phyloP scores from a whole-genome alignment of 495 filamentous ascomycete species.

The Rhizodiscina lignyota region DNA sequence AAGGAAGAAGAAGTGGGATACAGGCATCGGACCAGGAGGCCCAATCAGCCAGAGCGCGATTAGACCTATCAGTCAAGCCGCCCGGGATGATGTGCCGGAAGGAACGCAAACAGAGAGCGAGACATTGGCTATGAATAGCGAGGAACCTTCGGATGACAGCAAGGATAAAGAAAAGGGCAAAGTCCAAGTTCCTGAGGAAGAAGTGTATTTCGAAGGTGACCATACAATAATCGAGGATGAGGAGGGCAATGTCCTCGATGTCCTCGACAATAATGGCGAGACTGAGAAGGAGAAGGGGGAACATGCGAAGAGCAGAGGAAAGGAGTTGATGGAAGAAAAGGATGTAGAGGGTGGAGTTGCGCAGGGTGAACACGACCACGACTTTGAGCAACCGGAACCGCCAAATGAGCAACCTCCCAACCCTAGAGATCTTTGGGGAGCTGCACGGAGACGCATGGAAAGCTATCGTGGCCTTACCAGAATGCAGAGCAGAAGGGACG shows the following conservation, averaged over 20 bases:
- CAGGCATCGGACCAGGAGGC: slow-evolving; percentile 64
- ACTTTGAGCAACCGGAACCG: too few relatives aligned
- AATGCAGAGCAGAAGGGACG: too few relatives aligned
- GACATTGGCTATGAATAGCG: slow-evolving; percentile 18
- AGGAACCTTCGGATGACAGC: slow-evolving; percentile 10
- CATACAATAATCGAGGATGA: slow-evolving; percentile 72
- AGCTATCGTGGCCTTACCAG: slow-evolving; percentile 6
- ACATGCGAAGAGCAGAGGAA: slow-evolving; percentile 39
- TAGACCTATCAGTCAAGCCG: slow-evolving; percentile 29
- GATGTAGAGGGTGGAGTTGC: slow-evolving; percentile 20
- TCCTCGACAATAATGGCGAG: slow-evolving; percentile 12
- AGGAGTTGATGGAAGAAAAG: slow-evolving; percentile 31
- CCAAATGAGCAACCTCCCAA: too few relatives aligned
- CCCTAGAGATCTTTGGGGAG: slow-evolving; percentile 5
- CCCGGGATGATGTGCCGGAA: neutral
- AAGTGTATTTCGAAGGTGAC: slow-evolving; percentile 62
- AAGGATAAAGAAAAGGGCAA: slow-evolving; percentile 19
- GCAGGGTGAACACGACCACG: slow-evolving; percentile 11
- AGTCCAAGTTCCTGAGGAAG: slow-evolving; percentile 8
- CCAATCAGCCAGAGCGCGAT: slow-evolving; percentile 88
- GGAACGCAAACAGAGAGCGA: neutral
- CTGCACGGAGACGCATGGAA: slow-evolving; percentile 12
- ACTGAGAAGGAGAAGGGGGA: slow-evolving; percentile 23
- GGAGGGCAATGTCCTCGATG: slow-evolving; percentile 69
- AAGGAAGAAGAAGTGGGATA: slow-evolving; percentile 53